Percentiles rank a stretch among this genome's conserved stretches.
Conservation (phyloP, 2,329 filamentous ascomycete genomes). For the Eurotiales sp. region DNA sequence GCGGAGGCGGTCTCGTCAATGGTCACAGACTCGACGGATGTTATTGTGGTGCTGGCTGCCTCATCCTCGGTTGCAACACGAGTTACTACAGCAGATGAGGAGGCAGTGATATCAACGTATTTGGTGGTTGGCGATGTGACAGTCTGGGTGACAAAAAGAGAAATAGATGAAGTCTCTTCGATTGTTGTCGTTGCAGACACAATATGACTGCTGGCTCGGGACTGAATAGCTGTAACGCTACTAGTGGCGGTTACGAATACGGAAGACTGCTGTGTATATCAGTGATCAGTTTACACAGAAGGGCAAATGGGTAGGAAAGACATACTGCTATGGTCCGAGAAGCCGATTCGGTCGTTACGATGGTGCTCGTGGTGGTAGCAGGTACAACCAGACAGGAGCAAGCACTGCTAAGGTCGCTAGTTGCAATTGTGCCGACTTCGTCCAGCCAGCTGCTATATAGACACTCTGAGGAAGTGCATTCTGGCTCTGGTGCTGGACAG, state of each 20-base stretch:
- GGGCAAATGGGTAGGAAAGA: too few species aligned
- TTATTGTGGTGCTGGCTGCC: background rate
- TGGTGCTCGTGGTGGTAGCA: background rate
- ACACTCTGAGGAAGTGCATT: background rate
- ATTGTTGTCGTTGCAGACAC: background rate
- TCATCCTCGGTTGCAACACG: background rate
- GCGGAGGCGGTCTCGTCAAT: background rate
- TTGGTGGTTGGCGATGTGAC: background rate
- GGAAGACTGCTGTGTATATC: background rate
- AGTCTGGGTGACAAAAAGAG: background rate
- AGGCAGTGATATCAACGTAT: background rate
- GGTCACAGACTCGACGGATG: background rate
- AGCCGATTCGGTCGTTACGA: background rate
- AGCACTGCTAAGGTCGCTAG: background rate
- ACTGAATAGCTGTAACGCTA: background rate
- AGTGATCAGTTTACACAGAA: background rate
- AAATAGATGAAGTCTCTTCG: background rate
- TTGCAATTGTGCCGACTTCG: background rate
- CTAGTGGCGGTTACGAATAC: background rate
- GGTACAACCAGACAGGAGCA: background rate
- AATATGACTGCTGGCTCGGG: background rate
- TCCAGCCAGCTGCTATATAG: background rate
- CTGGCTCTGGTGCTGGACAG: background rate
- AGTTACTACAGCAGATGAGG: background rate
- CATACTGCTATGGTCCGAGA: background rate